phyloP scores from a whole-genome alignment of 2,329 filamentous ascomycete genomes.

The Purpureocillium takamizusanense region DNA sequence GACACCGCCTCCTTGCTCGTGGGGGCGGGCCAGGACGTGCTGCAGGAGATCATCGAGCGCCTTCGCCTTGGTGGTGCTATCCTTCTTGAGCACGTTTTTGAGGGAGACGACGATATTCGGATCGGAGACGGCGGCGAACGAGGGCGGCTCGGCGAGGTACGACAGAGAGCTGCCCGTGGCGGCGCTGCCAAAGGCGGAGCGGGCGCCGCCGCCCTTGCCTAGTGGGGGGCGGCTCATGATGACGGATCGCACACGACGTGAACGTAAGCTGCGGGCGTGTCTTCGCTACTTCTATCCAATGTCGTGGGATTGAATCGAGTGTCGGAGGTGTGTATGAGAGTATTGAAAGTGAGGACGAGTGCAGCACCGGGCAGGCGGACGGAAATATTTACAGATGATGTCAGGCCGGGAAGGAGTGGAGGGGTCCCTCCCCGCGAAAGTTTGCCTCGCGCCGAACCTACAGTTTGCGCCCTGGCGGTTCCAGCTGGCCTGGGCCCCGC shows the following conservation, averaged over 20 bases:
- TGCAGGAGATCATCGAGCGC: conserved; percentile 76
- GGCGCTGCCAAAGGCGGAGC: conserved; percentile 24
- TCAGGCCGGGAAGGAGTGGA: too few relatives aligned
- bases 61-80: conserved; percentile 83
- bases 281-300: too few relatives aligned
- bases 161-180: conserved; percentile 52
- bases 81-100: conserved; percentile 88
- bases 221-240: neutral
- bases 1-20: conserved; percentile 48
- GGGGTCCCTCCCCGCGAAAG: too few relatives aligned
- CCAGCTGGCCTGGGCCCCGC: too few relatives aligned
- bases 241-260: neutral
- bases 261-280: too few relatives aligned
- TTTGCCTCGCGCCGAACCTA: too few relatives aligned
- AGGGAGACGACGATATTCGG: conserved; percentile 80
- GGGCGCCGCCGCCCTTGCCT: neutral
- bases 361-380: too few relatives aligned
- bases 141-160: conserved; percentile 78
- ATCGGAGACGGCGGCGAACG: conserved; percentile 68
- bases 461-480: too few relatives aligned
- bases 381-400: too few relatives aligned
- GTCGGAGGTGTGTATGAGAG: too few relatives aligned
- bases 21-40: conserved; percentile 47
- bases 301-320: too few relatives aligned
- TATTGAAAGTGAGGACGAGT: too few relatives aligned